A percentile compares a stretch with the other conserved stretches of the same genome.
Conservation (phyloP, 352 stramenopile species). For the Pythium sukuiense region DNA sequence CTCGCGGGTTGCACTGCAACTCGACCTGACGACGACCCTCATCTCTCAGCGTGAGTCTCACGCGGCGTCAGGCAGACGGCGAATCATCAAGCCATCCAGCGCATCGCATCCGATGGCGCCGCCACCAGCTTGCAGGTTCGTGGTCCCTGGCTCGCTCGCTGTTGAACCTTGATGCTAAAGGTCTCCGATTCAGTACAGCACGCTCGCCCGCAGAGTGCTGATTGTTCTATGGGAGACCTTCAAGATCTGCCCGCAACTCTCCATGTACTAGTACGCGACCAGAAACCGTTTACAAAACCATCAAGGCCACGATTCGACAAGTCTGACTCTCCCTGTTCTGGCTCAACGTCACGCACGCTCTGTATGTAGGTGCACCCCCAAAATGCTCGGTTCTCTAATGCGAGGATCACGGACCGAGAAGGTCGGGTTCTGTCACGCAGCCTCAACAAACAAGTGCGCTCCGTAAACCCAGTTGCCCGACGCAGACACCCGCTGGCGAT, state of each 20-base stretch:
- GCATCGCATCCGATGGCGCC: not conserved
- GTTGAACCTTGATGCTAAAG: not conserved
- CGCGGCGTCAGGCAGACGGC: not conserved
- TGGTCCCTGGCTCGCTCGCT: too few relatives aligned
- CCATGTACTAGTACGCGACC: not conserved
- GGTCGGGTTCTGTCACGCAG: not conserved
- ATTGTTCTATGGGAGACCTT: not conserved
- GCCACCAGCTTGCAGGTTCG: too few relatives aligned
- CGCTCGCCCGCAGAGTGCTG: not conserved
- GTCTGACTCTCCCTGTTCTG: not conserved
- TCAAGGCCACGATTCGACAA: not conserved
- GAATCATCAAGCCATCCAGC: constrained; percentile 1
- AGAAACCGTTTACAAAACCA: not conserved
- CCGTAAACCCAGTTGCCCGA: not conserved
- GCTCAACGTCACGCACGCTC: too few relatives aligned
- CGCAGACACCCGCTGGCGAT: not conserved
- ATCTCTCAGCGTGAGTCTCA: not conserved
- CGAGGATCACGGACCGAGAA: not conserved
- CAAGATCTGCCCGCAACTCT: not conserved
- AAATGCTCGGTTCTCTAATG: not conserved
- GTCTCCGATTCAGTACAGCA: not conserved
- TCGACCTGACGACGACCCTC: not conserved
- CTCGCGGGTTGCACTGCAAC: not conserved
- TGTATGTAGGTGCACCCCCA: not conserved
- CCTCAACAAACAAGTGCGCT: not conserved